Evolutionary conservation across 2,329 filamentous ascomycete species (phyloP).

Genomic region (Cladosporium sp.): DNA sequence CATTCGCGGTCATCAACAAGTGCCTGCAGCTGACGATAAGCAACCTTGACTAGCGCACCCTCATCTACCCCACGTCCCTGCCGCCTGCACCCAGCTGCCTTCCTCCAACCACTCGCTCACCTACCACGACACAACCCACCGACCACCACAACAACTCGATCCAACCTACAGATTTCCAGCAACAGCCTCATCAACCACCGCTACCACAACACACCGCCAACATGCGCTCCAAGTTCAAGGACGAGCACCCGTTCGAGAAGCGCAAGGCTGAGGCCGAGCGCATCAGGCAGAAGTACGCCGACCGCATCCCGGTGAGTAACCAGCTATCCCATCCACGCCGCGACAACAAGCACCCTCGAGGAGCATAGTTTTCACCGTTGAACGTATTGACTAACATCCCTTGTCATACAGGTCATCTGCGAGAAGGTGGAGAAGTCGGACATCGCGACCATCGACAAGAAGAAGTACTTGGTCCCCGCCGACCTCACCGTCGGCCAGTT

Average conservation of each 20-base stretch:
- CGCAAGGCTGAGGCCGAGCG: slow-evolving; percentile 99
- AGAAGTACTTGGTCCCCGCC: slow-evolving; percentile 98
- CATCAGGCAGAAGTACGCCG: slow-evolving; percentile 97
- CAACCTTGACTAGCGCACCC: background rate
- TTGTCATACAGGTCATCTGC: slow-evolving; percentile 78
- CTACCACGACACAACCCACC: background rate
- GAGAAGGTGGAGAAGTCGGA: slow-evolving; percentile 99
- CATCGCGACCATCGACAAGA: slow-evolving; percentile 99
- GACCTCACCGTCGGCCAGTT: slow-evolving; percentile 99
- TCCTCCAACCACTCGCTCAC: slow-evolving; percentile 8
- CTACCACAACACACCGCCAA: slow-evolving; percentile 43
- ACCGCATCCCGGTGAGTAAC: slow-evolving; percentile 88
- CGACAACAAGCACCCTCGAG: slow-evolving; percentile 10
- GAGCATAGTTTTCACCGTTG: slow-evolving; percentile 5
- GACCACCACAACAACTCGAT: slow-evolving; percentile 15
- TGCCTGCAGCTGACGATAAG: slow-evolving; percentile 1
- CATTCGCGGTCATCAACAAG: slow-evolving; percentile 1
- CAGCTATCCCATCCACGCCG: slow-evolving; percentile 10
- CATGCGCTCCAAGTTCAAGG: slow-evolving; percentile 99
- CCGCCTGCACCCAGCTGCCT: slow-evolving; percentile 4
- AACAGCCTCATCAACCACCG: slow-evolving; percentile 7
- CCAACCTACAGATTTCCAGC: slow-evolving; percentile 7
- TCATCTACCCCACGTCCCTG: background rate
- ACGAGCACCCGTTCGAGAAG: slow-evolving; percentile 99
- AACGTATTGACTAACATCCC: slow-evolving; percentile 1